Base-by-base conservation (phyloP, 371 early-diverging fungal genomes). In the Mucor sp. region DNA sequence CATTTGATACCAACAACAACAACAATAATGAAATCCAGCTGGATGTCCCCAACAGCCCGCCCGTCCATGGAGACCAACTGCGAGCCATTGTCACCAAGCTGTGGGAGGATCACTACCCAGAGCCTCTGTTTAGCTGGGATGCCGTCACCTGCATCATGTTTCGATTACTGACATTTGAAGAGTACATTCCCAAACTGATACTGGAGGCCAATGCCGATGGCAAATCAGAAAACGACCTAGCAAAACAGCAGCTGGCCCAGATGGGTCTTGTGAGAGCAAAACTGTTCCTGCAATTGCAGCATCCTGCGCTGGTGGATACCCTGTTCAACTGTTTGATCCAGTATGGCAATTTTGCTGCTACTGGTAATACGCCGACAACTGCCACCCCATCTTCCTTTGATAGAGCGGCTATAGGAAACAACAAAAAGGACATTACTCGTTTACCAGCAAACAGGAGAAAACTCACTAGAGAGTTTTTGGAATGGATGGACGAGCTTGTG, bases 401-500 rank as follows among this genome's bases (percentile, higher is more conserved):
- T 25, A 25, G 21, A 25, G 28, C 8, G 14, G 23, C 30, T 19
- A 63, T 50, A 15, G 56, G 59, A n/a, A n/a, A n/a, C 27, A 48
- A 32, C 32, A 47, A 61, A 64, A 78, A 78, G 21, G 77, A 76
- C 39, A 74, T 71, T 9, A 67, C 69, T 27, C 67, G 67, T 0
- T 56, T 70, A 37, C 79, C 79, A 32, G 76, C 76, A 7, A 76
- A 75, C 28, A 66, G 82, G 39, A 67, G 82, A 3, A 79, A 82
- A 35, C 60, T 82, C 12, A 77, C 74, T 3, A 72, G 65, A 19
- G 65, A 67, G 5, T 75, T 75, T 55, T 43, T 81, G 35, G 75
- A 78, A 56, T 84, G 84, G 84, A 74, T 84, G 72, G 82, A 84
- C 62, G 80, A 81, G 32, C 37, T 81, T 3, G 80, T 81, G 14